Conservation (phyloP, 2,329 filamentous ascomycete species). For the Colletotrichum lini region DNA sequence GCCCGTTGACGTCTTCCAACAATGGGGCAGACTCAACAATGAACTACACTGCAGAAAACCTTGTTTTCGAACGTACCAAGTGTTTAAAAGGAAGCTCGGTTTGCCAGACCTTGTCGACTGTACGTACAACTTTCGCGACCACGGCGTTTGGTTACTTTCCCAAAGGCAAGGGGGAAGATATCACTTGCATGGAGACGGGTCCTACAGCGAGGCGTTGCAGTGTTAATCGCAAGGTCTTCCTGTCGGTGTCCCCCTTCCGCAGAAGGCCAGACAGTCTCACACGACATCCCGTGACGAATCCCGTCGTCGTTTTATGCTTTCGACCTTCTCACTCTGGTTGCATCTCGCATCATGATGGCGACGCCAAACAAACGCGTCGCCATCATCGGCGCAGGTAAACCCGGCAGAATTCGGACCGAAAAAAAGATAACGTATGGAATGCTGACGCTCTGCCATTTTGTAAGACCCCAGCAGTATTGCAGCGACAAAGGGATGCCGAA, state of each 20-base stretch:
- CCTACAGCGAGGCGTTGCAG: not conserved
- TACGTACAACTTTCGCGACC: not conserved
- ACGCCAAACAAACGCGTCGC: slow-evolving; percentile 42
- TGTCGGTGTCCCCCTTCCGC: not conserved
- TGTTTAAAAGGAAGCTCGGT: too few species aligned
- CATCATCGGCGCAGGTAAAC: slow-evolving; percentile 46
- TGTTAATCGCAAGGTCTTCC: not conserved
- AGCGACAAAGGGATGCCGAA: slow-evolving; percentile 55
- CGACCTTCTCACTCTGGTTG: not conserved
- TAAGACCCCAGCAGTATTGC: slow-evolving; percentile 53
- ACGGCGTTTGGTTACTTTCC: not conserved
- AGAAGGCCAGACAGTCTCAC: too few species aligned
- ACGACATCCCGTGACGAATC: not conserved
- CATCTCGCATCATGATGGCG: not conserved
- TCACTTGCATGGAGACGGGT: too few species aligned
- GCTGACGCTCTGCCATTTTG: not conserved
- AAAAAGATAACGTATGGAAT: too few species aligned
- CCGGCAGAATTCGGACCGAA: not conserved
- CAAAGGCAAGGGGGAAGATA: not conserved
- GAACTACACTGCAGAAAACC: not conserved
- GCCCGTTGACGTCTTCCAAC: too few species aligned
- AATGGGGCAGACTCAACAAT: too few species aligned
- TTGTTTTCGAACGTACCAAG: not conserved
- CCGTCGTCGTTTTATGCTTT: not conserved
- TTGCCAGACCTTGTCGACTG: not conserved